Evolutionary conservation across 805 yeast genomes (phyloP).

Genomic region (Ogataea saltuana): DNA sequence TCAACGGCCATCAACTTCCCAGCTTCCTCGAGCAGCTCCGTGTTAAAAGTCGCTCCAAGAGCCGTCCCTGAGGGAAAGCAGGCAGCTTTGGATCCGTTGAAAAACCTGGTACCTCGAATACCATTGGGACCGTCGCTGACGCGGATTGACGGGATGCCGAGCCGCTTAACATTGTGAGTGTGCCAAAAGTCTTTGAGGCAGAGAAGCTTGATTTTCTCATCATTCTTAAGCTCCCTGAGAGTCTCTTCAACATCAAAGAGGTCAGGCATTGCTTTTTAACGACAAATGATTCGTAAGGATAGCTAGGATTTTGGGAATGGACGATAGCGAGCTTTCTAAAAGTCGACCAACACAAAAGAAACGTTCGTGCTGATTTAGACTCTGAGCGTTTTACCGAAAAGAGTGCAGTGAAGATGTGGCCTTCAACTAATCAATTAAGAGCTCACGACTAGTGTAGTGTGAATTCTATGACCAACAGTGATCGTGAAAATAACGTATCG

Average conservation of each 20-base stretch:
- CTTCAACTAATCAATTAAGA: no score
- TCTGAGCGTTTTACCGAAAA: no score
- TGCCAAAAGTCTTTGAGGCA: constrained; percentile 42
- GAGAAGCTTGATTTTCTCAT: neutral
- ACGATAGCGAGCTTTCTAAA: no score
- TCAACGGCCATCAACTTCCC: constrained; percentile 48
- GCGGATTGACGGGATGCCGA: constrained; percentile 39
- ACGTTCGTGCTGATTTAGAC: no score
- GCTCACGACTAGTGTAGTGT: no score
- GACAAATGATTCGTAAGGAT: no score
- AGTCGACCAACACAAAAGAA: no score
- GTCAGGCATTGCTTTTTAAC: no score
- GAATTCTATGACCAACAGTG: no score
- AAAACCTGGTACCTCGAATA: constrained; percentile 45
- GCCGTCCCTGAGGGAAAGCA: constrained; percentile 52
- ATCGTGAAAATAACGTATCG: no score
- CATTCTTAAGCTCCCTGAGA: constrained; percentile 4
- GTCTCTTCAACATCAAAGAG: constrained; percentile 20
- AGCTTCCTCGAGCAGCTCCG: constrained; percentile 38
- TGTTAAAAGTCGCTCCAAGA: constrained; percentile 46
- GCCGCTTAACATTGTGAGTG: constrained; percentile 36
- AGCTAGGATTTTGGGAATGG: no score
- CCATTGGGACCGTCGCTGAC: constrained; percentile 51
- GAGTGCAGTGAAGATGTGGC: no score
- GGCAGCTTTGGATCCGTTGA: constrained; percentile 43